Evolutionary conservation across 1,139 yeast species (phyloP).

Genomic region (Spathaspora sp.): DNA sequence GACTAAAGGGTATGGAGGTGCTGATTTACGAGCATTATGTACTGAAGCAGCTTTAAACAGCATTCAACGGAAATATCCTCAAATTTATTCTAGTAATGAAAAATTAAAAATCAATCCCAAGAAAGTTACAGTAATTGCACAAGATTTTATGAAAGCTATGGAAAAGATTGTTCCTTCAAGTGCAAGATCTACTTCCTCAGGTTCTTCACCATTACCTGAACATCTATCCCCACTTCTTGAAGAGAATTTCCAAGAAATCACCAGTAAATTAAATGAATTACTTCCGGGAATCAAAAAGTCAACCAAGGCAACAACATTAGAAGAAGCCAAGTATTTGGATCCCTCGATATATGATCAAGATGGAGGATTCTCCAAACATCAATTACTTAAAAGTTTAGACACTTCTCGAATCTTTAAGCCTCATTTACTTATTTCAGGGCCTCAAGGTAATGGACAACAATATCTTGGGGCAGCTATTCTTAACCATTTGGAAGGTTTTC

Average conservation of each 20-base stretch:
- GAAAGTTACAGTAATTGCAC: conserved; percentile 72
- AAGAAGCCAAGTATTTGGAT: conserved; percentile 68
- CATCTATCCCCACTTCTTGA: conserved; percentile 64
- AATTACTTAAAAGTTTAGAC: conserved; percentile 56
- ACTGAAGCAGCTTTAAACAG: conserved; percentile 94
- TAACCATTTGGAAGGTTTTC: conserved; percentile 85
- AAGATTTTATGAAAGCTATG: conserved; percentile 84
- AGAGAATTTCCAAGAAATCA: conserved; percentile 47
- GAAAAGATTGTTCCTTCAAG: conserved; percentile 91
- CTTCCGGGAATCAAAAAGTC: conserved; percentile 52
- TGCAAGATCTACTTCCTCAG: conserved; percentile 76
- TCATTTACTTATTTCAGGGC: conserved; percentile 70
- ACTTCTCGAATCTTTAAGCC: conserved; percentile 80
- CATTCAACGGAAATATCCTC: conserved; percentile 91
- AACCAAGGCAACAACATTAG: conserved; percentile 56
- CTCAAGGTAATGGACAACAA: conserved; percentile 84
- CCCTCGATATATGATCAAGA: conserved; percentile 56
- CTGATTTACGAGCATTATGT: conserved; percentile 90
- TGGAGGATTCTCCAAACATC: conserved; percentile 71
- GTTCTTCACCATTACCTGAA: conserved; percentile 78
- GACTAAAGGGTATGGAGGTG: conserved; percentile 98
- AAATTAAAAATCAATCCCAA: conserved; percentile 74
- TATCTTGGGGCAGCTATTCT: conserved; percentile 82
- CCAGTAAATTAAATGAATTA: conserved; percentile 50
- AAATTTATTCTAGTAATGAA: conserved; percentile 76